Evolutionary conservation across 805 yeast genomes (phyloP), one percentile per base, ranked within the genome.

Genomic region (Citeromyces nyonsensis): DNA sequence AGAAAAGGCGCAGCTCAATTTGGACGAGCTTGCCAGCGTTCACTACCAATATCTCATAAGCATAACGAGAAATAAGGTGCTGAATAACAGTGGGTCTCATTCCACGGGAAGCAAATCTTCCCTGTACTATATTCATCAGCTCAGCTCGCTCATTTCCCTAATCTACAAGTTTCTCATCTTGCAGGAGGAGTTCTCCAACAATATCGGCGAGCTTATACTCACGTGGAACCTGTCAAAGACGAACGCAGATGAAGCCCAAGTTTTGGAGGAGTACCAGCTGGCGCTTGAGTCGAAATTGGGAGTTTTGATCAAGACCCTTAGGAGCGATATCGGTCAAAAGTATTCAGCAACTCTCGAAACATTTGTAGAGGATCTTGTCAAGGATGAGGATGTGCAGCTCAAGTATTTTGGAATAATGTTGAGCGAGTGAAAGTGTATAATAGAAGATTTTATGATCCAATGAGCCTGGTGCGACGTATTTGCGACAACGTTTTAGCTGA

Each of bases 361-460:
- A 3, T 66, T 76, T 35, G 57, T 61, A 0, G 59, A 52, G 28
- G 83, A 74, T 41, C 50, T 78, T 34, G 58, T 61, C n/a, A 48
- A 55, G 18, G 83, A 76, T 40, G 59, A 56, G 4, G 63, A 61
- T 34, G 49, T 58, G 8, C 69, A 63, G 15, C 44, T 77, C 33
- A 54, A 61, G 33, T 65, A 54, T 32, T 53, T 78, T 24, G 68
- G 77, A 24, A 52, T 44, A 38, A 35, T 32, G 15, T 29, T 32
- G 29, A 20, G 18, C 15, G 18, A 20, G 15, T 27, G 15, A 27
- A 8, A 11, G 10, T 27, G 18, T 27, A 15, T 15, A 18, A 14
- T 26, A 8, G 24, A 5, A 10, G 15, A 14, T 14, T 29, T 13
- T 29, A 29, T 29, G 10, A n/a, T n/a, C n/a, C n/a, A n/a, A n/a